Evolutionary conservation across 2,329 filamentous ascomycete species (phyloP), one percentile per base, ranked within the genome.

Genomic region (Lizonia empirigonia): DNA sequence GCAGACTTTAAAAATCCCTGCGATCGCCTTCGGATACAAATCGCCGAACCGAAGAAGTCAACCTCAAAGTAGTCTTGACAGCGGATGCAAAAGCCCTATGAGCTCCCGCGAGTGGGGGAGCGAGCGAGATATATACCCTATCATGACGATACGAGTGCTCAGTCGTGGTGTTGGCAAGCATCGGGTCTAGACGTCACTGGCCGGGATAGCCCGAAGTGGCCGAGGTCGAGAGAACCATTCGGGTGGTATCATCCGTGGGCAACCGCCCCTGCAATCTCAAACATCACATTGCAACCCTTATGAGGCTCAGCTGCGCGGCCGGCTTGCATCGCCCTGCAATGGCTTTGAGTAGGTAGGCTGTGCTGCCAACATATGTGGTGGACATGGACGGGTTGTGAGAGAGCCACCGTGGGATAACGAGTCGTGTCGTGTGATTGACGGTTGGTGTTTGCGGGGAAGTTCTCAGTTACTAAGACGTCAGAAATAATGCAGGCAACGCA

Each of bases 171-270:
- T 49, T 44, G 39, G 44, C 50, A 48, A 48, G 44, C 49, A 47
- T 42, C 44, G 49, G 33, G 37, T 52, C 42, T 44, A 47, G 42
- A 52, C 50, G 50, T 53, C 50, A 53, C 42, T 53, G 33, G 50
- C 44, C 50, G 44, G 44, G 29, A 39, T 53, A 44, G 38, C 39
- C 50, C 44, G 44, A 53, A 39, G 38, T 32, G 38, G 50, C 50
- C 50, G 50, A 53, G 50, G 50, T 52, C 49, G 40, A 46, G 49
- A 46, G 37, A 52, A 44, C 49, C 42, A 42, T n/a, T 52, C 49
- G 41, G 48, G 41, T 30, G 41, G 35, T 36, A 24, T 40, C 41
- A 47, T 40, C 49, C 49, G 49, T 47, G 27, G 32, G 37, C 10
- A 52, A 52, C 42, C 49, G 49, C 42, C 10, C 23, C 23, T 18